Evolutionary conservation across 2,329 filamentous ascomycete species (phyloP), one percentile per base, ranked within the genome.

Genomic region (Metarhizium brunneum): DNA sequence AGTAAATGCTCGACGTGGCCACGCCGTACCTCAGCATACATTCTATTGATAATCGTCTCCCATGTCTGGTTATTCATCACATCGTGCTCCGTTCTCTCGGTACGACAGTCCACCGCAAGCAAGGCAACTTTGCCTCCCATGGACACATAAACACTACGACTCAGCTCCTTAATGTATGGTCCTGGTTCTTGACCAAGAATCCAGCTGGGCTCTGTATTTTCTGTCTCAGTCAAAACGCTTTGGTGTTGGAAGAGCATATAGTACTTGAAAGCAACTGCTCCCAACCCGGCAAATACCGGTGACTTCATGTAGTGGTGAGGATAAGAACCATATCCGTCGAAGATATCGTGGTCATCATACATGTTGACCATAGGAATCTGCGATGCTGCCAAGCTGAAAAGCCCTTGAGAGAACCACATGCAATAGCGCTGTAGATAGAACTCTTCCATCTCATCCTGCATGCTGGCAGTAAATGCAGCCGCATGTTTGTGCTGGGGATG

Each of bases 331-430:
- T 87, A 99, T 1, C 95, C 94, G 70, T 92, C 87, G 60, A 92
- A 92, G 62, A 92, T 88, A 62, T 94, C 89, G 67, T 97, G 94
- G 64, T 97, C 94, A 69, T 97, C 92, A 78, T 88, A 96, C 69
- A 99, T 92, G 68, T 99, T 99, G 64, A 99, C 83, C 92, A 96
- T 97, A 8, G 94, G 92, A 49, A 99, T 97, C 68, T 97, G 92
- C 2, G 88, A 88, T 63, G 87, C 92, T 5, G 92, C 94, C 66
- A 99, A 82, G n/a, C 88, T 84, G 65, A 96, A 99, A 5, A 97
- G 75, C 0, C 95, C 94, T 65, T 95, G 92, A 0, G 92, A 96
- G 71, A 97, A 99, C 92, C 94, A 99, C 80, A 86, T 88, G 58
- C 85, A 84, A 65, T 99, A 99, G 20, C 89, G 83, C 57, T 95